A percentile compares a stretch with the other conserved stretches of the same genome.
Evolutionary conservation across 2,329 filamentous ascomycete genomes (phyloP).

Genomic region (Botrytis tulipae): DNA sequence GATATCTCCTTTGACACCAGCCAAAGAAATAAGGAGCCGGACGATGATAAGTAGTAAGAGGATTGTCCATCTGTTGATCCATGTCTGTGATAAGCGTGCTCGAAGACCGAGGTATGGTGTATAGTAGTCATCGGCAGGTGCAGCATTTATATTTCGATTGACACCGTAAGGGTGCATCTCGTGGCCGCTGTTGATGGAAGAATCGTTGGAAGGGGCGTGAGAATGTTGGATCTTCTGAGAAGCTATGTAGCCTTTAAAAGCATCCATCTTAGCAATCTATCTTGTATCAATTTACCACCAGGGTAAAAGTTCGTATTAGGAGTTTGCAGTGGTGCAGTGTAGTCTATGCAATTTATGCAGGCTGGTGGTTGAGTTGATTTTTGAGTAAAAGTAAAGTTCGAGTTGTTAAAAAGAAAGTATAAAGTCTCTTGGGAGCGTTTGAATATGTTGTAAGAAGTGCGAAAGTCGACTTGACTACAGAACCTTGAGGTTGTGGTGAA

Average conservation of each 20-base stretch:
- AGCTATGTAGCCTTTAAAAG: conserved; percentile 34
- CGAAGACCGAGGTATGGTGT: conserved; percentile 91
- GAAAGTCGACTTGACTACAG: conserved; percentile 15
- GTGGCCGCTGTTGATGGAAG: conserved; percentile 37
- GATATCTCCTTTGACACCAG: conserved; percentile 70
- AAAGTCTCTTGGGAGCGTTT: background rate
- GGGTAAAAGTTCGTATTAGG: background rate
- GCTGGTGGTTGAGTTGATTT: conserved; percentile 8
- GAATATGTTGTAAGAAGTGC: background rate
- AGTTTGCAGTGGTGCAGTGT: conserved; percentile 4
- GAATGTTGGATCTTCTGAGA: conserved; percentile 34
- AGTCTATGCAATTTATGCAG: conserved; percentile 15
- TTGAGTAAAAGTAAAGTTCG: background rate
- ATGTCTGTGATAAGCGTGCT: conserved; percentile 88
- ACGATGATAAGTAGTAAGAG: conserved; percentile 82
- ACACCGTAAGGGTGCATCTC: conserved; percentile 35
- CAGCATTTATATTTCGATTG: conserved; percentile 13
- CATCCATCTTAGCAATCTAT: conserved; percentile 37
- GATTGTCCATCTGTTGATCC: conserved; percentile 97
- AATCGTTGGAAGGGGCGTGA: conserved; percentile 40
- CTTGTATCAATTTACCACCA: conserved; percentile 16
- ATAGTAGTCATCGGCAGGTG: conserved; percentile 59
- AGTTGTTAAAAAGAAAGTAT: background rate
- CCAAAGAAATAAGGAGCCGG: conserved; percentile 74
- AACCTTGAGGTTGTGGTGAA: background rate